Percentiles rank a stretch among this genome's conserved stretches.
Conservation (phyloP, 2,329 filamentous ascomycete species). For the Colletotrichum spaethianum region DNA sequence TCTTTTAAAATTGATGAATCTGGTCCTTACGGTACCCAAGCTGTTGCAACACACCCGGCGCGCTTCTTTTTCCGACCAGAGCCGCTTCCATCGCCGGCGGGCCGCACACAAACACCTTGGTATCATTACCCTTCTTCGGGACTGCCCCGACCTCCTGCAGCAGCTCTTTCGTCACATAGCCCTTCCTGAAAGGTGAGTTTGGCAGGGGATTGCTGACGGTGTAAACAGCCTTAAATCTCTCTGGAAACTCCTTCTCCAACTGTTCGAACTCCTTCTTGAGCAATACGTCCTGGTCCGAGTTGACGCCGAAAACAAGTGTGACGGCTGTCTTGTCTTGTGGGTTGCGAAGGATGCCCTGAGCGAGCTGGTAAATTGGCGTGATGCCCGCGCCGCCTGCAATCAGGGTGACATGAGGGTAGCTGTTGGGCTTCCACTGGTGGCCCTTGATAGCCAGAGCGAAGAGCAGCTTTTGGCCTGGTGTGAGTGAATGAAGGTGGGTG, state of each 20-base stretch:
- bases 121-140: slow-evolving; percentile 49
- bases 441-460: slow-evolving; percentile 70
- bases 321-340: slow-evolving; percentile 73
- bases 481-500: slow-evolving; percentile 75
- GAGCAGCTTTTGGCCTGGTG: slow-evolving; percentile 72
- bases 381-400: slow-evolving; percentile 82
- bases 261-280: slow-evolving; percentile 69
- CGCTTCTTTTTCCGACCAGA: slow-evolving; percentile 61
- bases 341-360: slow-evolving; percentile 73
- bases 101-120: slow-evolving; percentile 78
- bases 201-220: slow-evolving; percentile 65
- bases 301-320: slow-evolving; percentile 77
- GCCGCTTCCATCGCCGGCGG: slow-evolving; percentile 76
- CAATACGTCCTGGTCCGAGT: slow-evolving; percentile 72
- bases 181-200: slow-evolving; percentile 62
- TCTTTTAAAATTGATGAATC: slow-evolving; percentile 69
- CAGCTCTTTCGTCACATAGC: slow-evolving; percentile 71
- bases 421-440: slow-evolving; percentile 67
- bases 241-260: slow-evolving; percentile 66
- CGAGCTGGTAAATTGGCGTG: slow-evolving; percentile 78
- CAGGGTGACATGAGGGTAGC: slow-evolving; percentile 68
- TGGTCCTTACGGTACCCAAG: slow-evolving; percentile 71
- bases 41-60: slow-evolving; percentile 66
- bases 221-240: slow-evolving; percentile 70
- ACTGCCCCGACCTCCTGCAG: slow-evolving; percentile 63